Base-by-base conservation (phyloP, 1,139 yeast genomes). In the Taphrina wiesneri region DNA sequence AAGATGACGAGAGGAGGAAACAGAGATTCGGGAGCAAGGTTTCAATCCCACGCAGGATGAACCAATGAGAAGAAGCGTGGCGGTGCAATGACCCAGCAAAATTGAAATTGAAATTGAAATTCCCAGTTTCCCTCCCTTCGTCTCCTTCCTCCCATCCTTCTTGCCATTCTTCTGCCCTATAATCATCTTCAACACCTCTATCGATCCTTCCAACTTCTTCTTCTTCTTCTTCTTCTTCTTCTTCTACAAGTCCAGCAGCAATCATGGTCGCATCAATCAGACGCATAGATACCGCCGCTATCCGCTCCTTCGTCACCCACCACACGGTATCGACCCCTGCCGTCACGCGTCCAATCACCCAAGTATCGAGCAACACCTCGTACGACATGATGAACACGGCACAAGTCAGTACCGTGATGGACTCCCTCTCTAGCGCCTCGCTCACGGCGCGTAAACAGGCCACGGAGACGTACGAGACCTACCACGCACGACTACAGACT, bases 371-470 rank as follows among this genome's bases (percentile, higher is more conserved):
- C 30, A 21, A 17, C 6, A 36, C 54, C 5, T 15, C 39, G 4
- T 25, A 54, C 49, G 59, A 54, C 59, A 41, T 54, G 47, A 54
- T 54, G 59, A 25, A 54, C 26, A 39, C 49, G 36, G 19, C 46
- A 6, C 47, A 54, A 2, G 36, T 54, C 49, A 36, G 26, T 15
- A 5, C 11, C 46, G 59, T 54, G 17, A 36, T 54, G 49, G 23
- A 17, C 21, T 7, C 49, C 1, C 59, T 54, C 34, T 23, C 32
- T 11, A 2, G 17, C 4, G 41, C 56, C 13, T 17, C 56, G 15
- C 13, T 13, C 9, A 15, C 9, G 3, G 47, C 59, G 0, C 11
- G 7, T 19, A 23, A 17, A 39, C 46, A 54, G 17, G 59, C 59
- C 19, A 19, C 17, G 5, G 49, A 21, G 32, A 17, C 59, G 45